Base-by-base conservation (phyloP, 257 asterid genomes). In the Dorcoceras hygrometricum region DNA sequence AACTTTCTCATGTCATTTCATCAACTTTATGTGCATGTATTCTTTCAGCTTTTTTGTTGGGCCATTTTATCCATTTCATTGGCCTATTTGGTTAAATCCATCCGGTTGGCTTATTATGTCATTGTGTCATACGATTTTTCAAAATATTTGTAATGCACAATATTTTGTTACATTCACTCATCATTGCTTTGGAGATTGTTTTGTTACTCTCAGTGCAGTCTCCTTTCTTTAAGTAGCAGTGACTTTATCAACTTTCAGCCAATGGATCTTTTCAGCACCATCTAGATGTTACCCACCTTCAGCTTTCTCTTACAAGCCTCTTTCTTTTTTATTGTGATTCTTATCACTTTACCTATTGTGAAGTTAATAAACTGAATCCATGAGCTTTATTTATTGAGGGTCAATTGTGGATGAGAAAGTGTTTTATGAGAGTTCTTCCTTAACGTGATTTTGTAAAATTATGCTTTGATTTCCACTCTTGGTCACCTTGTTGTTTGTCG, bases 401-500 rank as follows among this genome's bases (percentile, higher is more conserved):
- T 12, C n/a, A 11, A 20, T 20, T 39, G 32, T 43, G 6, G 14
- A 36, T 22, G 4, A 28, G 27, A 22, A 57, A 43, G 53, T 39
- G 1, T 27, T 59, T 62, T 43, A 67, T 36, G 66, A 31, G 50
- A 43, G n/a, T 36, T 46, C 36, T 46, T 4, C 23, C 8, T 60
- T 39, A 27, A 1, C 3, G 18, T 58, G 26, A 50, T 27, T 46
- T 34, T 25, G 34, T 63, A 76, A 55, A 50, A 39, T 50, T 53
- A 28, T 59, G 50, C 56, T 22, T 66, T 14, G 36, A 54, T 6
- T 31, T 12, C 23, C 54, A 22, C 36, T 39, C 1, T 59, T 59
- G 28, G 63, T 54, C 67, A 6, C 59, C 31, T 58, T 59, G 25
- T 69, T 28, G 61, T 39, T 10, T 36, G 59, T 50, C 59, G 59